Conservation (phyloP, 1,284 basidiomycete genomes). For the Tausonia pullulans region DNA sequence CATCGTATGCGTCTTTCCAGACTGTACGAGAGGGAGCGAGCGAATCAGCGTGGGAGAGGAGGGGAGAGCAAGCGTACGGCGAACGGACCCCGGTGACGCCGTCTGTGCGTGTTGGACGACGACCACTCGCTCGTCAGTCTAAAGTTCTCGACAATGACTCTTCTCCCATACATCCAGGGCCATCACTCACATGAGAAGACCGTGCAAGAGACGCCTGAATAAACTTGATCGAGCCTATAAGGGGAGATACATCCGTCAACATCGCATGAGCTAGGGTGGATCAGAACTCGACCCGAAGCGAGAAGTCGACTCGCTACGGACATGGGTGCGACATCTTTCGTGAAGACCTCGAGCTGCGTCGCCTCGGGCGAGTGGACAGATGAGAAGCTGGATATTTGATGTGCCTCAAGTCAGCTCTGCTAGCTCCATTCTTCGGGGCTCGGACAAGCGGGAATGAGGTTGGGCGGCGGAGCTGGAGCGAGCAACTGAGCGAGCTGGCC, state of each 20-base stretch:
- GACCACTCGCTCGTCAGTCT: too few relatives aligned
- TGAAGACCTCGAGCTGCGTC: slow-evolving; percentile 13
- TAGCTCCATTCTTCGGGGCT: too few relatives aligned
- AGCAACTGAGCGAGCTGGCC: not conserved
- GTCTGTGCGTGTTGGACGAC: not conserved
- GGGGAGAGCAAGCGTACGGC: not conserved
- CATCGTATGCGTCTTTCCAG: slow-evolving; percentile 49
- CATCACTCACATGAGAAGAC: not conserved
- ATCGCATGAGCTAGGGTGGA: not conserved
- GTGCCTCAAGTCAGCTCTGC: too few relatives aligned
- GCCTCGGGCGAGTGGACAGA: slow-evolving; percentile 2
- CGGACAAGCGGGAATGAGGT: too few relatives aligned
- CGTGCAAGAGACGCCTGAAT: slow-evolving; percentile 8
- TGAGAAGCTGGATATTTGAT: not conserved
- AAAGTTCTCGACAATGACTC: too few relatives aligned
- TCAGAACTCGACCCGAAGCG: not conserved
- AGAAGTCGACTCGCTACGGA: not conserved
- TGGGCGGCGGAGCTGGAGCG: not conserved
- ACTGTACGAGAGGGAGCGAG: not conserved
- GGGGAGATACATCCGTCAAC: not conserved
- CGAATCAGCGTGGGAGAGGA: not conserved
- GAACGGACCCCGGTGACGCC: not conserved
- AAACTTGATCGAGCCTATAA: slow-evolving; percentile 11
- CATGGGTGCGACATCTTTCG: slow-evolving; percentile 10
- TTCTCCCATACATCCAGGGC: not conserved